These are phyloP conservation scores for Metschnikowia continentalis DNA, from an alignment of 805 yeast genomes.

Conservation along the genomic window DNA sequence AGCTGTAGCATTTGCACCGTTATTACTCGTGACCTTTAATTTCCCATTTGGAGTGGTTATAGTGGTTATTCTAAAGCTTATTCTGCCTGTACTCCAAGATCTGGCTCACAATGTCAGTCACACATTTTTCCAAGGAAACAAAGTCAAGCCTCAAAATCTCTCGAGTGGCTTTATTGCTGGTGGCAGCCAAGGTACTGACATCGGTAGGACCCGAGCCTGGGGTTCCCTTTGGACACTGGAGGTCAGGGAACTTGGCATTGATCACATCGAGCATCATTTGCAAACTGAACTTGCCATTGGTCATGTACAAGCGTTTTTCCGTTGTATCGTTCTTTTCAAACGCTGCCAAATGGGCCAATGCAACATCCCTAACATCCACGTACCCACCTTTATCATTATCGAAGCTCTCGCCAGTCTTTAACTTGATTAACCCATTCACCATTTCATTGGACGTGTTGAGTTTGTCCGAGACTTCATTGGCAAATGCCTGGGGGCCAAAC, in stretches of 20 bases:
- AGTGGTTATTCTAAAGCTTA: background rate
- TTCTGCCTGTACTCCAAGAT: constrained; percentile 11
- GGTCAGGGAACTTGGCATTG: constrained; percentile 29
- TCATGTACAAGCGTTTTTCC: constrained; percentile 19
- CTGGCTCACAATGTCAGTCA: constrained; percentile 19
- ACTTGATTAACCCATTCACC: constrained; percentile 19
- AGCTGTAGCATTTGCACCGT: too few species aligned
- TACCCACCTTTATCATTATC: constrained; percentile 19
- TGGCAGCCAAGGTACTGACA: constrained; percentile 19
- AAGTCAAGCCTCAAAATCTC: constrained; percentile 15
- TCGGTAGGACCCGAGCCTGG: constrained; percentile 30
- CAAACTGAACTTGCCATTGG: constrained; percentile 31
- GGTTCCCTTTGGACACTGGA: constrained; percentile 23
- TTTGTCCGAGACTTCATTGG: constrained; percentile 25
- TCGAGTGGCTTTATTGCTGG: constrained; percentile 15
- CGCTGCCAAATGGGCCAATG: constrained; percentile 30
- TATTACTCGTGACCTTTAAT: background rate
- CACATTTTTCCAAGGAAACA: constrained; percentile 13
- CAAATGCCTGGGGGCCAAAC: constrained; percentile 54
- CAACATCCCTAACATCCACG: constrained; percentile 18
- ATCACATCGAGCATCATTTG: constrained; percentile 34
- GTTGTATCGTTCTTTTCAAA: constrained; percentile 21
- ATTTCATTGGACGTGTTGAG: constrained; percentile 44
- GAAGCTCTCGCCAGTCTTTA: constrained; percentile 16
- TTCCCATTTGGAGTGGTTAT: background rate